These are phyloP conservation scores for Hymenoscyphus albidus DNA, from an alignment of 2,329 filamentous ascomycete genomes.

Conservation along the genomic window DNA sequence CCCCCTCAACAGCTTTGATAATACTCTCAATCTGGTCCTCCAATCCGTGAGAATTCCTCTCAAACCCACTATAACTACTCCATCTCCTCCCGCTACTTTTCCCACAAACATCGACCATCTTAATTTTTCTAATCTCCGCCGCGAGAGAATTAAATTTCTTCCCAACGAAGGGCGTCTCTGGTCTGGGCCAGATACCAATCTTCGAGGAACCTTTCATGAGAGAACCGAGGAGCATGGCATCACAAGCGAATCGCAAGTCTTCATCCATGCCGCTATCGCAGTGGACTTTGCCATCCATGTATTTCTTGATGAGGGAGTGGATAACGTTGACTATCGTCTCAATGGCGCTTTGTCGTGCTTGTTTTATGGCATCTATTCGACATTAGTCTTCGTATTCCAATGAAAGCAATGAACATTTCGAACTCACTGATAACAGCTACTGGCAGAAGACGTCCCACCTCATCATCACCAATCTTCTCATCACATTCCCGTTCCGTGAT, in stretches of 20 bases:
- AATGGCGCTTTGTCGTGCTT: slow-evolving; percentile 18
- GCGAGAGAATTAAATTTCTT: slow-evolving; percentile 23
- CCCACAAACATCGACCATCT: slow-evolving; percentile 24
- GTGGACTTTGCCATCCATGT: slow-evolving; percentile 18
- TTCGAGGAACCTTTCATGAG: slow-evolving; percentile 24
- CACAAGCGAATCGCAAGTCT: slow-evolving; percentile 22
- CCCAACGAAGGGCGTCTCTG: slow-evolving; percentile 21
- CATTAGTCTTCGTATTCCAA: slow-evolving; percentile 3
- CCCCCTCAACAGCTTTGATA: slow-evolving; percentile 20
- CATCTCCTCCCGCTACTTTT: slow-evolving; percentile 21
- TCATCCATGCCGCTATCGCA: slow-evolving; percentile 21
- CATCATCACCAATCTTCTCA: slow-evolving; percentile 21
- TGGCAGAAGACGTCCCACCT: slow-evolving; percentile 15
- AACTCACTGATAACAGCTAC: slow-evolving; percentile 6
- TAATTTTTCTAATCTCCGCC: slow-evolving; percentile 21
- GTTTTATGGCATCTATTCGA: slow-evolving; percentile 21
- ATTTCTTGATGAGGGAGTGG: slow-evolving; percentile 21
- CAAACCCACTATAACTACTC: slow-evolving; percentile 17
- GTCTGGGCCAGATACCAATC: slow-evolving; percentile 30
- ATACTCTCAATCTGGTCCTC: slow-evolving; percentile 21
- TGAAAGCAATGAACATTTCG: not conserved
- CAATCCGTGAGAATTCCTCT: slow-evolving; percentile 21
- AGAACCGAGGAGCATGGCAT: slow-evolving; percentile 28
- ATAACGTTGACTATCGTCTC: slow-evolving; percentile 19
- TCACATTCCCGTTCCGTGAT: slow-evolving; percentile 22